Base-by-base conservation (phyloP, 2,329 filamentous ascomycete species). In the Arthrobotrys megalospora region DNA sequence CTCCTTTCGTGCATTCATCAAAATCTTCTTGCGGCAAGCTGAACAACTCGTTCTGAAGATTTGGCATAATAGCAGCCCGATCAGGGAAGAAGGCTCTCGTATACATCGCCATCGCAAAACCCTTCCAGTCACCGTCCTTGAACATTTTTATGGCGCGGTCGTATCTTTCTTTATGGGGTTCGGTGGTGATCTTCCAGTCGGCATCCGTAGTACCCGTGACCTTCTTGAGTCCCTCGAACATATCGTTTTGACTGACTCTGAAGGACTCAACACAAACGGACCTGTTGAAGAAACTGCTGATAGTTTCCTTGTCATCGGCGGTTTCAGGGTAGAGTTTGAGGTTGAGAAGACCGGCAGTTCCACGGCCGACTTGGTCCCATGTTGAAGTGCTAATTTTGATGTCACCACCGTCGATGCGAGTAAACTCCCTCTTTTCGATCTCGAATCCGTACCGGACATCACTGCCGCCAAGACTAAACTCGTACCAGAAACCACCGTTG, bases 191-290 rank as follows among this genome's bases (percentile, higher is more conserved):
- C 1, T 82, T 86, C 91, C 91, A 93, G 81, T 92, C 90, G 0
- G 83, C 83, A 45, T 90, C 88, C 0, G 84, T 87, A 0, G 87
- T 89, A 0, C 87, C 87, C 0, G 88, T 88, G 3, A 90, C 90
- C 0, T 88, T 87, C 81, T 90, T 86, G 11, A 90, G 83, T n/a
- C 87, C 87, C 45, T 88, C 87, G 67, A 92, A 86, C 85, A 92
- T 92, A 8, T 92, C 90, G 10, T 86, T 86, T 83, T 93, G 91
- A 75, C 84, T 89, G 76, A 90, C 80, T 10, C 84, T 82, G 84
- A 91, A 92, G 77, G 88, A 90, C 6, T 85, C 86, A 10, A 90
- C 80, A 80, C 86, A 88, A 1, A 91, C 81, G 0, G 81, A 79
- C 62, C 86, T 85, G 82, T 90, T 89, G 1, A 84, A 83, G 80